Evolutionary conservation across 495 filamentous ascomycete genomes (phyloP).

Genomic region (Xylaria longipes): DNA sequence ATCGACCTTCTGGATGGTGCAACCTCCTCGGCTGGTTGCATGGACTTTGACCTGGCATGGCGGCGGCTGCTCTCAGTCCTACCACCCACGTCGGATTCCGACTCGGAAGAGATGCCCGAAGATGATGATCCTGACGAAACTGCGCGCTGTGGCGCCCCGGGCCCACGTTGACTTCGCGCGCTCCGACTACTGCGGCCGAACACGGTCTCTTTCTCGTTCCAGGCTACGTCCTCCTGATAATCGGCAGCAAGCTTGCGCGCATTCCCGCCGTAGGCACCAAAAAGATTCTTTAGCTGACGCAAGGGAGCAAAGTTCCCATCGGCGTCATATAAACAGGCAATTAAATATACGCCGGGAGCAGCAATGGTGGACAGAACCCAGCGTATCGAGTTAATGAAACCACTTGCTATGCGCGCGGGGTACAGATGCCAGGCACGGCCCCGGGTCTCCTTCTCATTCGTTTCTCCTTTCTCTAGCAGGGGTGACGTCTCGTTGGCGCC

Average conservation of each 20-base stretch:
- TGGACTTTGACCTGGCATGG: conserved; percentile 63
- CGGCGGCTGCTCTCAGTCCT: conserved; percentile 40
- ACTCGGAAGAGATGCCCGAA: conserved; percentile 63
- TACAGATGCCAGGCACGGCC: conserved; percentile 56
- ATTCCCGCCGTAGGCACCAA: conserved; percentile 51
- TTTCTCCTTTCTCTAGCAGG: conserved; percentile 54
- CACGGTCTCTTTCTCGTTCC: conserved; percentile 39
- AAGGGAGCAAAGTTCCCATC: conserved; percentile 78
- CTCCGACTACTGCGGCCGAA: conserved; percentile 22
- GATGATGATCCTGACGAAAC: conserved; percentile 66
- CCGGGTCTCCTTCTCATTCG: conserved; percentile 45
- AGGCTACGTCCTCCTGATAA: conserved; percentile 43
- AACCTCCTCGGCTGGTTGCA: conserved; percentile 61
- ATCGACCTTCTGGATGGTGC: conserved; percentile 78
- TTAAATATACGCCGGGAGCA: conserved; percentile 78
- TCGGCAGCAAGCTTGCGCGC: conserved; percentile 46
- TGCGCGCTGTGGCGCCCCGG: conserved; percentile 43
- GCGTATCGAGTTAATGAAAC: conserved; percentile 69
- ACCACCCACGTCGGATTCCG: conserved; percentile 59
- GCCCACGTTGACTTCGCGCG: conserved; percentile 29
- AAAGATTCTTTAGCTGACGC: conserved; percentile 64
- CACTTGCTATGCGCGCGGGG: conserved; percentile 62
- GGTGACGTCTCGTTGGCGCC: conserved; percentile 70
- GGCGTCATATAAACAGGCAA: conserved; percentile 81
- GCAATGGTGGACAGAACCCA: conserved; percentile 80